Base-by-base conservation (phyloP, 2,329 filamentous ascomycete genomes). In the Penicillium sumatraense region DNA sequence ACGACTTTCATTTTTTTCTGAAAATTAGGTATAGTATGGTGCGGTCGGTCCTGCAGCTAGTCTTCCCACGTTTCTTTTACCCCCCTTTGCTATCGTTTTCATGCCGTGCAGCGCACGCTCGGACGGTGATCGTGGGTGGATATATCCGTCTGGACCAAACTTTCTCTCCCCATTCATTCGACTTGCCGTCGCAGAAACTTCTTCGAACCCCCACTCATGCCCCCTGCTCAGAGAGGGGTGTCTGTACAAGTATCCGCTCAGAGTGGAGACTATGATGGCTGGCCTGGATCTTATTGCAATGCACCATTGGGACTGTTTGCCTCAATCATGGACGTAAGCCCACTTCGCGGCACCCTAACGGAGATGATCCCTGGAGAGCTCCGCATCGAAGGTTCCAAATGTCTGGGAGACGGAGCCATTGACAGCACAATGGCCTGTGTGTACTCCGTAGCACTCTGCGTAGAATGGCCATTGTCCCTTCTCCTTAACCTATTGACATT, bases 91-190 rank as follows among this genome's bases (percentile, higher is more conserved):
- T 29, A 35, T 20, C 48, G 21, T 54, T 14, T 33, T 6, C 18
- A 42, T 29, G 48, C 36, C 48, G 13, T 31, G 8, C 33, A 52
- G 41, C 14, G 23, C 40, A 44, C 26, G 36, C 51, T 44, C 27
- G 29, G 40, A 35, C 11, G 50, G n/a, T 57, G 47, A 51, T 59
- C 51, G 9, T 40, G 21, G 18, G 54, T 57, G 57, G 57, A 33
- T 52, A 50, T 38, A 47, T 50, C 57, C 57, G 47, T 41, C 42
- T 49, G 31, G 36, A 36, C 57, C 54, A 50, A 59, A 51, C 44
- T 47, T 36, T 51, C 27, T 51, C 27, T 29, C 31, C 33, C 40
- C 45, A 21, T 49, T 35, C 20, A 24, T 48, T 48, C 16, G 20
- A 48, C 20, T 26, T 36, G 41, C 24, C 38, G 8, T 50, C 33